Percentiles rank a stretch among this genome's conserved stretches.
Evolutionary conservation across 177 flowering plant species (phyloP).

Genomic region (Vitis hybrid): DNA sequence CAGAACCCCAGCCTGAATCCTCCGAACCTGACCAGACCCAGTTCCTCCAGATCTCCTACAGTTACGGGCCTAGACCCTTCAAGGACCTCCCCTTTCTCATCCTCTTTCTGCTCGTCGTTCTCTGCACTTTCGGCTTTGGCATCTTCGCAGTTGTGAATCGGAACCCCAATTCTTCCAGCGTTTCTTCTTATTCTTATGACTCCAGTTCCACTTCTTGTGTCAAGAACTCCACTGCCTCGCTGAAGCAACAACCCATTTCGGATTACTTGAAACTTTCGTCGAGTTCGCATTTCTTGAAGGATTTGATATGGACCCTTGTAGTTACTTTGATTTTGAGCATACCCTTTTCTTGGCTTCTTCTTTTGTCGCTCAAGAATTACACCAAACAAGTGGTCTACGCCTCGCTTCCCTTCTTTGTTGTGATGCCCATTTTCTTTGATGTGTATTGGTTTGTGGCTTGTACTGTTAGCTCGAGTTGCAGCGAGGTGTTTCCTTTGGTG

Average conservation of each 20-base stretch:
- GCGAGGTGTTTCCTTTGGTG: constrained; percentile 56
- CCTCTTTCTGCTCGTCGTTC: constrained; percentile 59
- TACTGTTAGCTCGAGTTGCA: constrained; percentile 57
- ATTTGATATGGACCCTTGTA: constrained; percentile 77
- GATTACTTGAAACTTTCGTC: constrained; percentile 1
- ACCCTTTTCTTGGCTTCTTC: constrained; percentile 55
- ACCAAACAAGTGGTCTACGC: constrained; percentile 80
- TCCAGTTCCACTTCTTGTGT: constrained; percentile 58
- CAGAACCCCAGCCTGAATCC: constrained; percentile 19
- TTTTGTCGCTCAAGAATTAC: constrained; percentile 69
- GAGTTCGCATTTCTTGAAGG: constrained; percentile 28
- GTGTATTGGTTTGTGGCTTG: constrained; percentile 96
- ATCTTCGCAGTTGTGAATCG: constrained; percentile 59
- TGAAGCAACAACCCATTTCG: background rate
- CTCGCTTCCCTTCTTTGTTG: constrained; percentile 60
- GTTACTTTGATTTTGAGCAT: constrained; percentile 62
- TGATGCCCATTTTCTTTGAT: constrained; percentile 65
- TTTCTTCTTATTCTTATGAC: constrained; percentile 57
- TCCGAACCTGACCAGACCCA: constrained; percentile 42
- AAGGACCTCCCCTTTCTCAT: constrained; percentile 73
- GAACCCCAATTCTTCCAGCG: constrained; percentile 47
- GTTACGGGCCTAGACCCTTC: constrained; percentile 57
- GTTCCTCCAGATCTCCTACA: constrained; percentile 79
- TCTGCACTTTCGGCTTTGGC: constrained; percentile 78
- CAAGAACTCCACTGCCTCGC: constrained; percentile 8